These are phyloP conservation scores for Leccinum fibrillosum DNA, from an alignment of 768 basidiomycete species.

Conservation along the genomic window DNA sequence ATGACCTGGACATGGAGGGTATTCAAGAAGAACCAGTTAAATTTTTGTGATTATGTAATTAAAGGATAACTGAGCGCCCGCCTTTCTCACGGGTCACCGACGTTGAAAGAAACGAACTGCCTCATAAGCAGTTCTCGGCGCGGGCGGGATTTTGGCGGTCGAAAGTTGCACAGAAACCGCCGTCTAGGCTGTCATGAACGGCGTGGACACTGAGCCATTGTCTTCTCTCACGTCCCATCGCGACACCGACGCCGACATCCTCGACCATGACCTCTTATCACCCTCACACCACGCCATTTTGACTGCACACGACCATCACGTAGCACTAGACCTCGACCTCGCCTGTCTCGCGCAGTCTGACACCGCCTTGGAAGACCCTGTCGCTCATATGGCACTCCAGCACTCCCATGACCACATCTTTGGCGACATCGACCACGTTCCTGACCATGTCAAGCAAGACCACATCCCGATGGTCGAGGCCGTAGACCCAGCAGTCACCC, in stretches of 20 bases:
- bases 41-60: constrained; percentile 22
- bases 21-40: background rate
- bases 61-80: constrained; percentile 7
- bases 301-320: constrained; percentile 31
- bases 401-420: constrained; percentile 33
- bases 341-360: constrained; percentile 26
- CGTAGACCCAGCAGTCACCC: constrained; percentile 36
- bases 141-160: constrained; percentile 18
- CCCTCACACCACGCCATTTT: constrained; percentile 28
- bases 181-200: constrained; percentile 38
- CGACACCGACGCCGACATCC: constrained; percentile 31
- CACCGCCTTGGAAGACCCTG: constrained; percentile 25
- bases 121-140: constrained; percentile 18
- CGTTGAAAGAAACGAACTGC: constrained; percentile 25
- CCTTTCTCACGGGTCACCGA: constrained; percentile 21
- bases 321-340: constrained; percentile 28
- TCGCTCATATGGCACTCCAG: constrained; percentile 26
- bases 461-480: constrained; percentile 34
- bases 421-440: constrained; percentile 34
- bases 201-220: constrained; percentile 36
- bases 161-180: constrained; percentile 20
- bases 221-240: constrained; percentile 29
- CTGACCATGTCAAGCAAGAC: constrained; percentile 30
- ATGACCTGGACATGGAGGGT: constrained; percentile 28
- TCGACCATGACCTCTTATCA: constrained; percentile 32